Base-by-base conservation (phyloP, 176 grass and related monocot genomes). In the Aegilops umbellulata region DNA sequence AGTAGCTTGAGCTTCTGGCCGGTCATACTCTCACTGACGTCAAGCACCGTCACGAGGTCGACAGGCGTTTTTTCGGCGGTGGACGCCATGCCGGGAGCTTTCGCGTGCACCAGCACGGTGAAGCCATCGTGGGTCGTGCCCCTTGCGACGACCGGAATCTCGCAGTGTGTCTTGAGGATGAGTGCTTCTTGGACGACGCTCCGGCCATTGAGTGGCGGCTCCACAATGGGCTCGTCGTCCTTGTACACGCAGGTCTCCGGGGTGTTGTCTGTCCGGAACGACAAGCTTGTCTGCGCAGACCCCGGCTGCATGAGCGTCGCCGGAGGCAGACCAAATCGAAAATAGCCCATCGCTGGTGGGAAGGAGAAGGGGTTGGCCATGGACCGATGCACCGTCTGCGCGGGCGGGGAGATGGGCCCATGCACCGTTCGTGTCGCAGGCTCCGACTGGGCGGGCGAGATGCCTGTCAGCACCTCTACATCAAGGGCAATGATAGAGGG, bases 11-110 rank as follows among this genome's bases (percentile, higher is more conserved):
- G 77, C 84, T 97, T 94, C 11, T 60, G 74, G 1, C 90, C 88
- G 42, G 16, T 70, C 95, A 97, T 97, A 90, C 95, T 97, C 3
- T 63, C 90, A 17, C 95, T 94, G 26, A 94, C 90, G 80, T 94
- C 95, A 55, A 97, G 90, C 73, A 92, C 95, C 8, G 95, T 92
- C 44, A 94, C 84, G 1, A 97, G 90, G 77, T 97, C 95, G n/a
- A 94, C 77, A 17, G 90, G 83, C 34, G 44, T 47, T 14, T 47
- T 47, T 47, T 1, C 44, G 13, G 44, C 44, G 44, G 13, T 14
- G 44, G 44, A 47, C 44, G 44, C 44, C 44, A 47, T 4, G 44
- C 44, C 86, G 25, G 91, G 87, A 3, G 93, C 93, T 63, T 78
- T 93, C 82, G 76, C 83, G 70, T 90, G 90, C 62, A 95, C 63